Evolutionary conservation across 2,329 filamentous ascomycete genomes (phyloP).

Genomic region (Drechslerella coelobrocha): DNA sequence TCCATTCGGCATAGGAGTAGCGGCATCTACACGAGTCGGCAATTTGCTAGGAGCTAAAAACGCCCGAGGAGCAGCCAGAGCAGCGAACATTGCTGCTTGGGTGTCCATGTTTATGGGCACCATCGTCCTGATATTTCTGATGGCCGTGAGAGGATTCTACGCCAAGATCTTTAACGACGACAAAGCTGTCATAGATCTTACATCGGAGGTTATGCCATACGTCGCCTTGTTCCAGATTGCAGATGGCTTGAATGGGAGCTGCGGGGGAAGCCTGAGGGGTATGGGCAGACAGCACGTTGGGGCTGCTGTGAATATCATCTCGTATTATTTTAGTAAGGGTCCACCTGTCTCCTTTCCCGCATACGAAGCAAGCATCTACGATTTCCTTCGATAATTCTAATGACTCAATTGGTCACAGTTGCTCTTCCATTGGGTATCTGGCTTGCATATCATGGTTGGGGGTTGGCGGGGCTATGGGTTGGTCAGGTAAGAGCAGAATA

Average conservation of each 20-base stretch:
- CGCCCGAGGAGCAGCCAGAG: conserved; percentile 70
- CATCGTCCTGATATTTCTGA: conserved; percentile 71
- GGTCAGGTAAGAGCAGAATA: conserved; percentile 66
- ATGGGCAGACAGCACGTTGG: conserved; percentile 89
- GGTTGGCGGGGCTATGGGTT: conserved; percentile 78
- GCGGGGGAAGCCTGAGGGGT: conserved; percentile 78
- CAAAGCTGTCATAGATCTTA: conserved; percentile 72
- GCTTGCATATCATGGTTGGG: conserved; percentile 86
- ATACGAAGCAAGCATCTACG: background rate
- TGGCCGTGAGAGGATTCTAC: conserved; percentile 75
- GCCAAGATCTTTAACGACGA: conserved; percentile 84
- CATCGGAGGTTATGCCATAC: conserved; percentile 79
- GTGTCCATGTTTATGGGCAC: conserved; percentile 74
- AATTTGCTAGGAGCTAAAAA: conserved; percentile 77
- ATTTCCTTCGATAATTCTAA: background rate
- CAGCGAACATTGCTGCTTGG: conserved; percentile 77
- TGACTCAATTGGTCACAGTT: conserved; percentile 3
- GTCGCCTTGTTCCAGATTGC: conserved; percentile 91
- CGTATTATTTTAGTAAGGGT: conserved; percentile 74
- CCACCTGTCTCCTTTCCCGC: background rate
- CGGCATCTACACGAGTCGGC: conserved; percentile 77
- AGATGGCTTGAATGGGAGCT: conserved; percentile 83
- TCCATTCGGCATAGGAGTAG: conserved; percentile 84
- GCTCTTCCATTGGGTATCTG: conserved; percentile 82
- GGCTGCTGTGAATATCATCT: conserved; percentile 78